phyloP scores from a whole-genome alignment of 2,329 filamentous ascomycete genomes.

The Fusarium solani-melongenae region DNA sequence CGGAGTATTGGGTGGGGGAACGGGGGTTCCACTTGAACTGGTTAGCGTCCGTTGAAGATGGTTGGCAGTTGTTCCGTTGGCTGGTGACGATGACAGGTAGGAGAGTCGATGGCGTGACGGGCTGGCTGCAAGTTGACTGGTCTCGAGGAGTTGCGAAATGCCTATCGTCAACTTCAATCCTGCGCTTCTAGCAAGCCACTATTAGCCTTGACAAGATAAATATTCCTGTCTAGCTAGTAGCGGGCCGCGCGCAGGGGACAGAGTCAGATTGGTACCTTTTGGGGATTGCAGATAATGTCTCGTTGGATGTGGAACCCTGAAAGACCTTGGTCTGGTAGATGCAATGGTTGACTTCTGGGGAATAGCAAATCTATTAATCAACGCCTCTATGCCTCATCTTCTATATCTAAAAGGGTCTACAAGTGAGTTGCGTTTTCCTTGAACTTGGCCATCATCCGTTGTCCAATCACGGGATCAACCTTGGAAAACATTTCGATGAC shows the following conservation, averaged over 20 bases:
- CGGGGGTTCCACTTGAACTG: neutral
- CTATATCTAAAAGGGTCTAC: neutral
- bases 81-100: neutral
- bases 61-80: neutral
- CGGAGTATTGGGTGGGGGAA: neutral
- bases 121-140: neutral
- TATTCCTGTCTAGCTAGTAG: neutral
- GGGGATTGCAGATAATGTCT: neutral
- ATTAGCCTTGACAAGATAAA: neutral
- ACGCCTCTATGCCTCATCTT: neutral
- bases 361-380: neutral
- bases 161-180: neutral
- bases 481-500: neutral
- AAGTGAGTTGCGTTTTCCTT: neutral
- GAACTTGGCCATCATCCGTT: neutral
- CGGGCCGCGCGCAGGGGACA: neutral
- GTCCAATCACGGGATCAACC: neutral
- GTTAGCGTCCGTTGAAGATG: neutral
- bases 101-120: neutral
- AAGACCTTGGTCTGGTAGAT: neutral
- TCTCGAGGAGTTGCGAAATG: neutral
- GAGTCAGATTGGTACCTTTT: neutral
- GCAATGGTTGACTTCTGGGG: neutral
- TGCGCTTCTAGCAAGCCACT: neutral
- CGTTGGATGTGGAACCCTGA: neutral